A percentile compares a stretch with the other conserved stretches of the same genome.
Conservation (phyloP, 2,329 filamentous ascomycete species). For the Rhexocercosporidium sp. region DNA sequence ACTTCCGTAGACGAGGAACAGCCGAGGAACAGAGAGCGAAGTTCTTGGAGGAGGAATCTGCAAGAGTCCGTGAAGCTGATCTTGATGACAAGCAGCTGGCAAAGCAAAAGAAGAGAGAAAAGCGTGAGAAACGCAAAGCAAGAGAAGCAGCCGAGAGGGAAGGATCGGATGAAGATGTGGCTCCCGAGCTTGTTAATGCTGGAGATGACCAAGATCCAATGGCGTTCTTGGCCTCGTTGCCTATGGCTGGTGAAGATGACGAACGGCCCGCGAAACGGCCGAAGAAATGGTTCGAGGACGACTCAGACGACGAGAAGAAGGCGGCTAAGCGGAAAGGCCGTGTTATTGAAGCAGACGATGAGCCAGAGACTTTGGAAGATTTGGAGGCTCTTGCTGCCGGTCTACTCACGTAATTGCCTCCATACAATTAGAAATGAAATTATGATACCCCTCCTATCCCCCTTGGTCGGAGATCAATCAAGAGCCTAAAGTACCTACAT, state of each 20-base stretch:
- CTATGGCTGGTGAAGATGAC: conserved; percentile 59
- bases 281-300: conserved; percentile 82
- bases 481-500: neutral
- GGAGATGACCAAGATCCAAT: conserved; percentile 59
- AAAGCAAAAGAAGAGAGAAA: conserved; percentile 78
- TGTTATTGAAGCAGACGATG: conserved; percentile 66
- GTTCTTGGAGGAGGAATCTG: conserved; percentile 79
- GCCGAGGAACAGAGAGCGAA: conserved; percentile 76
- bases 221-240: conserved; percentile 62
- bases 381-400: conserved; percentile 78
- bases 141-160: conserved; percentile 61
- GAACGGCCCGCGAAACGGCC: conserved; percentile 63
- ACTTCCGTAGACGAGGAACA: conserved; percentile 76
- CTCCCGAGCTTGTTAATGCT: conserved; percentile 40
- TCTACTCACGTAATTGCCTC: conserved; percentile 57
- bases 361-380: conserved; percentile 81
- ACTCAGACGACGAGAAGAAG: conserved; percentile 55
- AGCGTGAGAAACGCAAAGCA: conserved; percentile 74
- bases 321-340: conserved; percentile 54
- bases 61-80: conserved; percentile 76
- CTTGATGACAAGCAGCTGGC: conserved; percentile 80
- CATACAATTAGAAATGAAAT: conserved; percentile 19
- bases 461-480: neutral
- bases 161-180: conserved; percentile 40
- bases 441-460: conserved; percentile 28